phyloP scores from a whole-genome alignment of 805 yeast species.

The Candida pseudoglaebosa region DNA sequence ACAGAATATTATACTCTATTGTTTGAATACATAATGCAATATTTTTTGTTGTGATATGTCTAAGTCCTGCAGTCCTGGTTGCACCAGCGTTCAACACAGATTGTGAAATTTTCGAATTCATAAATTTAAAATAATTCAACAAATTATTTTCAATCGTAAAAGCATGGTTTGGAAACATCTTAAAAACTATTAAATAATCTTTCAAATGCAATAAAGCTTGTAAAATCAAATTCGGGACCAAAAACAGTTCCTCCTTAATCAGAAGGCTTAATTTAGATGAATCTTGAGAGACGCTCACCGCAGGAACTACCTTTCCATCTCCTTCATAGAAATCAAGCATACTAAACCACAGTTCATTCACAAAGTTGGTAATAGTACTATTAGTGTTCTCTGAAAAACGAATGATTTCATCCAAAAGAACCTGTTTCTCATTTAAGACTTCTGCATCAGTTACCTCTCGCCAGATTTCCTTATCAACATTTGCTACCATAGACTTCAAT shows the following conservation, averaged over 20 bases:
- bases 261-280: constrained; percentile 3
- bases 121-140: constrained; percentile 39
- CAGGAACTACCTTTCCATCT: constrained; percentile 1
- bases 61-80: constrained; percentile 66
- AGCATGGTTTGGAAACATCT: constrained; percentile 49
- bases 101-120: constrained; percentile 53
- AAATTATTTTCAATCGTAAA: constrained; percentile 39
- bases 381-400: constrained; percentile 22
- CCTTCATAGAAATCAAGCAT: constrained; percentile 21
- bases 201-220: constrained; percentile 29
- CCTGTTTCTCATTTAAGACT: constrained; percentile 26
- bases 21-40: constrained; percentile 64
- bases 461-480: constrained; percentile 75
- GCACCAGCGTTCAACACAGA: constrained; percentile 75
- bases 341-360: constrained; percentile 26
- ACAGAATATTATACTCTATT: constrained; percentile 41
- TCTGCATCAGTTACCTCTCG: constrained; percentile 58
- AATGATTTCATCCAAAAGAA: constrained; percentile 18
- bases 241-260: constrained; percentile 20
- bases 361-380: constrained; percentile 17
- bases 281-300: neutral
- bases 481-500: constrained; percentile 41
- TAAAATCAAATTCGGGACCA: constrained; percentile 27
- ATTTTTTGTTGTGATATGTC: constrained; percentile 71
- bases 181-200: constrained; percentile 53